These are phyloP conservation scores for Albatrellus ellisii DNA, from an alignment of 768 basidiomycete species.

Conservation along the genomic window DNA sequence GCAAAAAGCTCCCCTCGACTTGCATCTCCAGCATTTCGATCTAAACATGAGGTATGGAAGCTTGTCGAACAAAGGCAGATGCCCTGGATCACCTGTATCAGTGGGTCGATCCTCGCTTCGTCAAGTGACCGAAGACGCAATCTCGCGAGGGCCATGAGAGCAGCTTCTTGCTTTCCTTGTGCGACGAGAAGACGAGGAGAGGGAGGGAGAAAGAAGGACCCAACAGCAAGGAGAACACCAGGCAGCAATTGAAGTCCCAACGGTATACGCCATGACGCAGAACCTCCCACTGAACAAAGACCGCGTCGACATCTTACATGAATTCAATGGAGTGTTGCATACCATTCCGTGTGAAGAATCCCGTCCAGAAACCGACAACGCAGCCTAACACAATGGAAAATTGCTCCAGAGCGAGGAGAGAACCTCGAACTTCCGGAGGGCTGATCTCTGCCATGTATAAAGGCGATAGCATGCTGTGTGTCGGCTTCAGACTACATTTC, in stretches of 20 bases:
- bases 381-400: conserved; percentile 73
- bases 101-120: conserved; percentile 35
- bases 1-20: conserved; percentile 45
- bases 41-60: conserved; percentile 20
- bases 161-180: conserved; percentile 43
- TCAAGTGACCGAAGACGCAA: conserved; percentile 35
- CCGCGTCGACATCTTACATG: neutral
- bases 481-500: neutral
- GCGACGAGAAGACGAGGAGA: conserved; percentile 49
- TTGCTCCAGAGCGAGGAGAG: conserved; percentile 69
- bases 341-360: conserved; percentile 59
- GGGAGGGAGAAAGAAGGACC: conserved; percentile 44
- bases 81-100: conserved; percentile 29
- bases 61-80: neutral
- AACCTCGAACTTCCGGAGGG: conserved; percentile 67
- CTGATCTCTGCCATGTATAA: conserved; percentile 81
- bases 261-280: conserved; percentile 67
- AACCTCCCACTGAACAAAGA: conserved; percentile 34
- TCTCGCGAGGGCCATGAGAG: conserved; percentile 39
- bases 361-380: conserved; percentile 75
- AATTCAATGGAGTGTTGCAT: conserved; percentile 15
- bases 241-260: conserved; percentile 61
- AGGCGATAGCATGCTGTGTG: conserved; percentile 56
- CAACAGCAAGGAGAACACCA: conserved; percentile 49
- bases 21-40: conserved; percentile 70